Conservation (phyloP, 2,329 filamentous ascomycete species). For the Penicillium sp. region DNA sequence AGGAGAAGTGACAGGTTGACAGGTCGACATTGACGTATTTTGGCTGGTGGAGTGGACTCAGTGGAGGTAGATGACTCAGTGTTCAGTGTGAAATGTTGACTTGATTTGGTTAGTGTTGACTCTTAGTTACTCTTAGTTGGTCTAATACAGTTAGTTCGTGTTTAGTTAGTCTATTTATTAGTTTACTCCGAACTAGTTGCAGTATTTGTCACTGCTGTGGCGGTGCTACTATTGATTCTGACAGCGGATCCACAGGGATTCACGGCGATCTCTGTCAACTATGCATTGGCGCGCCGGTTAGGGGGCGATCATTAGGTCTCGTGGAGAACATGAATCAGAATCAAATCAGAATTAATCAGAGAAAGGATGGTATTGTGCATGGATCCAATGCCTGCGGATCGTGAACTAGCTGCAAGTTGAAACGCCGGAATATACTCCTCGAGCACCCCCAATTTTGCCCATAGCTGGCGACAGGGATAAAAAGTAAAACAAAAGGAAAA, state of each 20-base stretch:
- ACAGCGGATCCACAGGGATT: conserved; percentile 21
- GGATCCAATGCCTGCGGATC: too few species aligned
- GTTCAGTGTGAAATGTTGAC: too few species aligned
- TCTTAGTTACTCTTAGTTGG: too few species aligned
- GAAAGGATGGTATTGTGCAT: too few species aligned
- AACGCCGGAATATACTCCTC: background rate
- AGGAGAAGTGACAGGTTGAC: conserved; percentile 5
- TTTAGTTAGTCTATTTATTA: background rate
- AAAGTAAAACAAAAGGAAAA: conserved; percentile 15
- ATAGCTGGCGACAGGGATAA: too few species aligned
- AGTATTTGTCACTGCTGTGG: conserved; percentile 31
- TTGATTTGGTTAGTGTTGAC: background rate
- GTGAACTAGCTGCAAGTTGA: too few species aligned
- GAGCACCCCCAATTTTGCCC: background rate
- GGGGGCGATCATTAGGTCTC: conserved; percentile 13
- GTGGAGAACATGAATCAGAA: too few species aligned
- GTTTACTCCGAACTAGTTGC: background rate
- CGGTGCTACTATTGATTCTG: conserved; percentile 32
- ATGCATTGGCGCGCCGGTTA: conserved; percentile 14
- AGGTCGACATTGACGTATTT: conserved; percentile 2
- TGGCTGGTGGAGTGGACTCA: too few species aligned
- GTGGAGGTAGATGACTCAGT: too few species aligned
- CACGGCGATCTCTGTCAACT: conserved; percentile 22
- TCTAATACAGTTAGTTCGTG: too few species aligned
- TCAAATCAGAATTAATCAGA: too few species aligned